Evolutionary conservation across 257 asterid genomes (phyloP).

Genomic region (Craterostigma plantagineum): DNA sequence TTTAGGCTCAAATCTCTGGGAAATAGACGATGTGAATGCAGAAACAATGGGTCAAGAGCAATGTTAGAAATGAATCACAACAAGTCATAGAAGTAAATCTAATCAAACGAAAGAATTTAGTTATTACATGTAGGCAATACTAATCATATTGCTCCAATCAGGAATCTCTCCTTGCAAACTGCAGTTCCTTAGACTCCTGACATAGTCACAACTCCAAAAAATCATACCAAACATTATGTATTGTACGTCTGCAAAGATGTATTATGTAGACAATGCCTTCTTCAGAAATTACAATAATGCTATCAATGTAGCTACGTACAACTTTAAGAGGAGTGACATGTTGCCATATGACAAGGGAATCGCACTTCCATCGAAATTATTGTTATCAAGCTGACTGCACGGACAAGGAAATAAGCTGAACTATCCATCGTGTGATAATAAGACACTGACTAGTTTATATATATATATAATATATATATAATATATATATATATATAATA

Average conservation of each 20-base stretch:
- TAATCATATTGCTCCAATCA: constrained; percentile 46
- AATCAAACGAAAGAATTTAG: neutral
- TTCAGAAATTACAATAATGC: neutral
- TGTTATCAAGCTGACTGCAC: constrained; percentile 63
- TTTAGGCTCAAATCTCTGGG: constrained; percentile 81
- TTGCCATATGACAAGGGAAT: constrained; percentile 47
- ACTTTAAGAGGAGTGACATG: constrained; percentile 30
- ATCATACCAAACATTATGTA: too few relatives aligned
- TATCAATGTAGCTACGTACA: constrained; percentile 24
- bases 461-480: too few relatives aligned
- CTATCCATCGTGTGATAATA: neutral
- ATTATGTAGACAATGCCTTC: neutral
- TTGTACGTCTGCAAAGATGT: too few relatives aligned
- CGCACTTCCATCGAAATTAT: constrained; percentile 34
- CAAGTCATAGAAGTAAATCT: neutral
- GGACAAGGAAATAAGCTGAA: neutral
- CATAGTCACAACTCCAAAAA: too few relatives aligned
- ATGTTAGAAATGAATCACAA: constrained; percentile 4
- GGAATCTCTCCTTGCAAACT: constrained; percentile 76
- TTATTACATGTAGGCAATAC: constrained; percentile 49
- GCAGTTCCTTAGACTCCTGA: constrained; percentile 99
- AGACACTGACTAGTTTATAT: too few relatives aligned
- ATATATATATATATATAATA: too few relatives aligned
- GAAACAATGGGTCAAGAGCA: too few relatives aligned
- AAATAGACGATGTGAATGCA: too few relatives aligned